Evolutionary conservation across 495 filamentous ascomycete genomes (phyloP).

Genomic region (Aspergillus kassunensis): DNA sequence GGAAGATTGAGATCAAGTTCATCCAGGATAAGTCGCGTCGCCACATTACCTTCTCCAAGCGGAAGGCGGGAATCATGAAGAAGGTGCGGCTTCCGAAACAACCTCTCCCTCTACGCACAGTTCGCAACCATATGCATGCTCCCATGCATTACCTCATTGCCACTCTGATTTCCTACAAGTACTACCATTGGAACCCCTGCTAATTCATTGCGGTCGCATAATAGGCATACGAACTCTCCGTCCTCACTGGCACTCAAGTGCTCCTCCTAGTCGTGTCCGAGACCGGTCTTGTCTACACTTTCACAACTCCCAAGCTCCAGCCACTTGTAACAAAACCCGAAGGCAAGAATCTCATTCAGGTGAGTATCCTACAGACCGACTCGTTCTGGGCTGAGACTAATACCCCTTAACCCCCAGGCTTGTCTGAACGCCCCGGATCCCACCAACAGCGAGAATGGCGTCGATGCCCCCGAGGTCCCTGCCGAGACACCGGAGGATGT

Average conservation of each 20-base stretch:
- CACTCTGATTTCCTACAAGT: background rate
- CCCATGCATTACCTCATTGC: background rate
- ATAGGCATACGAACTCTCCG: constrained; percentile 95
- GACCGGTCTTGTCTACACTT: constrained; percentile 97
- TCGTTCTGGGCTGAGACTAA: constrained; percentile 1
- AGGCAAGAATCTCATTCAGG: constrained; percentile 99
- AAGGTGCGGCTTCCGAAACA: constrained; percentile 65
- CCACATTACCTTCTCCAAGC: constrained; percentile 99
- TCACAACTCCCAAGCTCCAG: constrained; percentile 98
- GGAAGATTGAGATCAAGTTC: constrained; percentile 99
- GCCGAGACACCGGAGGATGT: constrained; percentile 57
- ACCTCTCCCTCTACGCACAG: background rate
- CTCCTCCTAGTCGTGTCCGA: constrained; percentile 96
- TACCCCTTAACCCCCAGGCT: constrained; percentile 52
- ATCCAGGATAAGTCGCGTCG: constrained; percentile 99
- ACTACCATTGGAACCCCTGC: background rate
- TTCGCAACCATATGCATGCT: constrained; percentile 7
- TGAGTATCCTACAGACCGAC: constrained; percentile 37
- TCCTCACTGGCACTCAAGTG: constrained; percentile 97
- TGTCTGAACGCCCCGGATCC: constrained; percentile 97
- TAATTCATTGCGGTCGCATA: constrained; percentile 24
- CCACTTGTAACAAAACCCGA: constrained; percentile 98
- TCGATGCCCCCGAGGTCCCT: constrained; percentile 60
- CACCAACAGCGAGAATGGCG: constrained; percentile 84
- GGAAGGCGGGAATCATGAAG: constrained; percentile 99